Percentiles rank a stretch among this genome's conserved stretches.
These are phyloP conservation scores for Penicillium sp. DNA, from an alignment of 2,329 filamentous ascomycete genomes.

Conservation along the genomic window DNA sequence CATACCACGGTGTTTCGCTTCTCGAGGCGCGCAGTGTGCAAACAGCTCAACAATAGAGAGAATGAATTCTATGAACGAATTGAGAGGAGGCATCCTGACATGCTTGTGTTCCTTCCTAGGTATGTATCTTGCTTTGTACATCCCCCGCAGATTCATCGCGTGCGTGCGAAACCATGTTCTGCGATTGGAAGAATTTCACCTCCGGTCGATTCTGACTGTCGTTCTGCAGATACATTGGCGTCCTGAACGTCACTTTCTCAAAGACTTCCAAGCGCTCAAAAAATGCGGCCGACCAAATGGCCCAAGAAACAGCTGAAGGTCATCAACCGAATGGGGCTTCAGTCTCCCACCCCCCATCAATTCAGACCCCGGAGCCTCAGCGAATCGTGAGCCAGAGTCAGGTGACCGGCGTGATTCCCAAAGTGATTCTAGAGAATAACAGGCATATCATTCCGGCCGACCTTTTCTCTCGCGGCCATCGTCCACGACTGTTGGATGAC, in stretches of 20 bases:
- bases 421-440: conserved; percentile 91
- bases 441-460: conserved; percentile 85
- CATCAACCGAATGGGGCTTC: conserved; percentile 11
- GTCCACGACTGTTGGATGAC: conserved; percentile 33
- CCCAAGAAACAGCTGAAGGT: conserved; percentile 6
- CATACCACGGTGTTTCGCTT: conserved; percentile 96
- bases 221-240: conserved; percentile 76
- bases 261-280: conserved; percentile 64
- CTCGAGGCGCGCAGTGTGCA: conserved; percentile 90
- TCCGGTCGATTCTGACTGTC: neutral
- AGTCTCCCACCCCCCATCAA: conserved; percentile 9
- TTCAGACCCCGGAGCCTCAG: conserved; percentile 31
- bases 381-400: conserved; percentile 70
- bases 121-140: conserved; percentile 41
- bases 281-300: conserved; percentile 19
- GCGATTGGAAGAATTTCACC: too few relatives aligned
- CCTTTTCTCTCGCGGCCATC: conserved; percentile 60
- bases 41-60: conserved; percentile 94
- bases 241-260: conserved; percentile 91
- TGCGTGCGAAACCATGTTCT: neutral
- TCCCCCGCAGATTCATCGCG: neutral
- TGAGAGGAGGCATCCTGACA: conserved; percentile 80
- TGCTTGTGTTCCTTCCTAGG: conserved; percentile 85
- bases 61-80: conserved; percentile 99
- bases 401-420: conserved; percentile 67